Evolutionary conservation across 805 yeast genomes (phyloP), one percentile per base, ranked within the genome.

Genomic region (Metschnikowia vanudenii): DNA sequence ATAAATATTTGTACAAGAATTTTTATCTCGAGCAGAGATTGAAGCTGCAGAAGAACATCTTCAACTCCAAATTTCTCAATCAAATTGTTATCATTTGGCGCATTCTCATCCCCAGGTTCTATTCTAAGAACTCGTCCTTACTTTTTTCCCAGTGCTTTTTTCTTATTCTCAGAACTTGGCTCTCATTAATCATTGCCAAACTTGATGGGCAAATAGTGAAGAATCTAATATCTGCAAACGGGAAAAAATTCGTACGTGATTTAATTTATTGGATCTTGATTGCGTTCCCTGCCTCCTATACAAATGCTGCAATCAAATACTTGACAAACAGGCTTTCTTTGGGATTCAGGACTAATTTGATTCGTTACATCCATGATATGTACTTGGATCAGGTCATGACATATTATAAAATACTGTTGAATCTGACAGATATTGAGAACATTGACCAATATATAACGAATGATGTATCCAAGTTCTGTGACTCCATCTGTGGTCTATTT

Each of bases 271-370:
- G 97, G 97, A 80, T 91, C 48, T 67, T 87, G 49, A 82, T 91
- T 60, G 97, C 97, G 0, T 81, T 91, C 51, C 98, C 98, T 2
- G 96, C 97, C 0, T 83, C 94, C 2, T 91, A 88, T 64, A 86
- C 96, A 28, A 91, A 91, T 65, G 85, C 96, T 39, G 90, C 92
- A 47, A 91, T 91, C 61, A 87, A 85, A 61, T 88, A 79, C 58
- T 68, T 91, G 55, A 87, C 90, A 45, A 80, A 84, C 58, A 77
- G 88, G 56, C 69, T 91, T 48, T 81, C 96, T 11, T 74, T 89
- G 44, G 88, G 87, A 57, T 91, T 91, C 71, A 80, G 97, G 72
- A 84, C 94, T 1, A 84, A 84, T 53, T 73, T 91, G 56, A 81
- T 85, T 31, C 79, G 97, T 55, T 91, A 91, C 63, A 80, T 91